Base-by-base conservation (phyloP, 257 asterid genomes). In the Solanum chilense region DNA sequence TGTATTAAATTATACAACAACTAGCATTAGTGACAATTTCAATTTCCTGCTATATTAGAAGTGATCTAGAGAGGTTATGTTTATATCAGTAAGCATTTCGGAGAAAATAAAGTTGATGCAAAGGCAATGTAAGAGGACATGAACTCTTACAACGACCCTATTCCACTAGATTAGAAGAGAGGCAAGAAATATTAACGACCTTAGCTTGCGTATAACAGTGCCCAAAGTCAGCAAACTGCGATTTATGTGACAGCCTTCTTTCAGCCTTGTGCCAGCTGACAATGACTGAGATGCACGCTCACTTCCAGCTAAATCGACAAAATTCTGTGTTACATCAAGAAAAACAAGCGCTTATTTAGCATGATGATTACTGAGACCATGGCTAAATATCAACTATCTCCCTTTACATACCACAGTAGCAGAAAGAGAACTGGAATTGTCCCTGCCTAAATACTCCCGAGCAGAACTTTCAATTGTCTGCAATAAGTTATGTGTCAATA, bases 221-320 rank as follows among this genome's bases (percentile, higher is more conserved):
- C 98, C 98, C 33, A 97, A 92, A 35, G 99, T 94, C 52, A 97
- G 93, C 92, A 97, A 93, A 92, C 99, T 97, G 70, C 99, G 98
- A 62, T 96, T 96, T 77, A 96, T 96, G 91, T 96, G 98, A 94
- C 98, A 93, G 81, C 99, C 99, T 90, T 97, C 99, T 92, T 97
- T 97, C 76, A 97, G 90, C 92, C 99, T 91, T 69, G 99, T 86
- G 70, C 99, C 99, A 31, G 98, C 98, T 52, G 98, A 92, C 87
- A 94, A 89, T 29, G 98, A 92, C 85, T 97, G 99, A 68, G 99
- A 97, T 88, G 99, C 99, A 74, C 98, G 93, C 92, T 97, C 99
- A 66, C 99, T 97, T 90, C 99, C 99, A 85, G 99, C 99, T 87
- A 97, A 90, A 92, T 97, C 99, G 45, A 97, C 98, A 86, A 97